Conservation (phyloP, 768 basidiomycete species). For the Boletus speciosus region DNA sequence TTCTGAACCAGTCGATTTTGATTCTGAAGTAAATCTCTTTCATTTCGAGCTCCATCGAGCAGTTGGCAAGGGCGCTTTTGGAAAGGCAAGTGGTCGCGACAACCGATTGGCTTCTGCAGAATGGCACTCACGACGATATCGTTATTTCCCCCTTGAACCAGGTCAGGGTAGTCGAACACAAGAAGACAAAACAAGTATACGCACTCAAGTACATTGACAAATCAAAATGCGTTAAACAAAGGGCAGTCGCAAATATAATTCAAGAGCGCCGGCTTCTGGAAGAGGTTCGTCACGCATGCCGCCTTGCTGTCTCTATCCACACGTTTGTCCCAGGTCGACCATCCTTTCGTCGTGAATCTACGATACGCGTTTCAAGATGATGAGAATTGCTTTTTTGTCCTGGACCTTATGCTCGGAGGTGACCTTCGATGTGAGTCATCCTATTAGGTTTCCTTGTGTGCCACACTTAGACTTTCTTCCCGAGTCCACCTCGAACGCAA, state of each 20-base stretch:
- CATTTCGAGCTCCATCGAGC: conserved; percentile 96
- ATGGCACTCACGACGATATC: conserved; percentile 4
- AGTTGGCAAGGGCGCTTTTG: conserved; percentile 97
- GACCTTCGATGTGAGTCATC: conserved; percentile 78
- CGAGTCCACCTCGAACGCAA: conserved; percentile 82
- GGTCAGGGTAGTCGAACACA: conserved; percentile 98
- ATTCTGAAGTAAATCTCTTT: conserved; percentile 81
- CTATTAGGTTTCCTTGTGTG: neutral
- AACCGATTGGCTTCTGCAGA: neutral
- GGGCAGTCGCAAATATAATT: conserved; percentile 88
- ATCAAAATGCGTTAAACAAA: conserved; percentile 84
- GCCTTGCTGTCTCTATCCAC: conserved; percentile 8
- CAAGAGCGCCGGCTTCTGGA: conserved; percentile 91
- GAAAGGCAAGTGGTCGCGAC: conserved; percentile 61
- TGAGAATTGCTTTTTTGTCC: conserved; percentile 95
- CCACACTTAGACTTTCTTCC: neutral
- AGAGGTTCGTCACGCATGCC: conserved; percentile 56
- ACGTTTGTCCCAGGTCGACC: conserved; percentile 60
- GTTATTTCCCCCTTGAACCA: conserved; percentile 27
- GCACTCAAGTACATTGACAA: conserved; percentile 99
- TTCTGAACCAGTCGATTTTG: conserved; percentile 82
- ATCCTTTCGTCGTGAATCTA: conserved; percentile 85
- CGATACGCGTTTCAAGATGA: conserved; percentile 98
- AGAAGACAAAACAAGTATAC: conserved; percentile 85
- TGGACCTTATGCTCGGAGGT: conserved; percentile 95